Percentiles rank a stretch among this genome's conserved stretches.
phyloP scores from a whole-genome alignment of 129 eudicot genomes.

The Scalesia atractyloides region DNA sequence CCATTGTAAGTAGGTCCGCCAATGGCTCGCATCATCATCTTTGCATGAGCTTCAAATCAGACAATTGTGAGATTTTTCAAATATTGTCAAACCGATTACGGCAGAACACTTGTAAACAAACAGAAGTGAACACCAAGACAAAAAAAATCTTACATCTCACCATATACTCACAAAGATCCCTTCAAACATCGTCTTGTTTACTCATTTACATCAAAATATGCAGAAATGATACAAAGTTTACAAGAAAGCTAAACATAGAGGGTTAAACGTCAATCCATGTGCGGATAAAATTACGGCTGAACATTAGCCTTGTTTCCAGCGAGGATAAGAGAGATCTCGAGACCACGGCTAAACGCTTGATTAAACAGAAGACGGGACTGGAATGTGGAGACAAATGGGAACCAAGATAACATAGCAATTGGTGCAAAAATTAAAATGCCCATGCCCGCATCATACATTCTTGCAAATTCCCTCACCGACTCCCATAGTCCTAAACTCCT shows the following conservation, averaged over 20 bases:
- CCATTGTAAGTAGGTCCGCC: too few species aligned
- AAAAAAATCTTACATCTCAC: conserved; percentile 21
- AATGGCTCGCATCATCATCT: conserved; percentile 4
- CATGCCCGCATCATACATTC: conserved; percentile 99
- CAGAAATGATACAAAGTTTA: conserved; percentile 7
- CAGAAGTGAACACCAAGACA: not conserved
- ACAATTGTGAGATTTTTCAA: too few species aligned
- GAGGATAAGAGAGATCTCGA: conserved; percentile 92
- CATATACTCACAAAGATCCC: conserved; percentile 24
- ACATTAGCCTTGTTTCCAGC: conserved; percentile 99
- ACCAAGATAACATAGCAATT: conserved; percentile 93
- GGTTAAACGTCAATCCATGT: conserved; percentile 4
- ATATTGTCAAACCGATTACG: too few species aligned
- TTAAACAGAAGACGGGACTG: conserved; percentile 96
- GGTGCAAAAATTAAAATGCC: conserved; percentile 93
- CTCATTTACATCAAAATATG: conserved; percentile 8
- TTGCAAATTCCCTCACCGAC: conserved; percentile 85
- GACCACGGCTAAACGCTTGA: conserved; percentile 98
- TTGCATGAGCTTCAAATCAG: not conserved
- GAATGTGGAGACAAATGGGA: conserved; percentile 93
- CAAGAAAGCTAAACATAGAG: conserved; percentile 14
- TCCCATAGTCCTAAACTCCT: conserved; percentile 87
- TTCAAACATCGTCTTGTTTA: not conserved
- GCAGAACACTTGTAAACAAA: too few species aligned
- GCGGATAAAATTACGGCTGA: conserved; percentile 33